These are phyloP conservation scores for Kitagawia praeruptora DNA, from an alignment of 129 eudicot genomes.

Conservation along the genomic window DNA sequence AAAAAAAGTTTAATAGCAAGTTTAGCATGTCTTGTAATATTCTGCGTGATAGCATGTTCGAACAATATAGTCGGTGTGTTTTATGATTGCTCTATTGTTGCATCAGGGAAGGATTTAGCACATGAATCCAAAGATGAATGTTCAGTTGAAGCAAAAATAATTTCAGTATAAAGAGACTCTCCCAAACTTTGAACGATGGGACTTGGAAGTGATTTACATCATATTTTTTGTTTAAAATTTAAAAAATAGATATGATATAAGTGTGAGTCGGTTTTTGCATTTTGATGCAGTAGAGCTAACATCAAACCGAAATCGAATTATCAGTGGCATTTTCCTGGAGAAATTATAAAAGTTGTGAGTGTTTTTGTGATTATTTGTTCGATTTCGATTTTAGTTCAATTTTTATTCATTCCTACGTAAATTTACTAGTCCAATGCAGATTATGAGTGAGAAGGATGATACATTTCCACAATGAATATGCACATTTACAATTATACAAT, in stretches of 20 bases:
- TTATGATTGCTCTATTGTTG: neutral
- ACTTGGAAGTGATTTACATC: too few relatives aligned
- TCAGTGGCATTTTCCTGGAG: too few relatives aligned
- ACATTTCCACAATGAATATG: conserved; percentile 4
- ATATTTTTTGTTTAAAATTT: too few relatives aligned
- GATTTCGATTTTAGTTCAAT: too few relatives aligned
- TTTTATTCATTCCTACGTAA: neutral
- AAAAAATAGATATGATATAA: too few relatives aligned
- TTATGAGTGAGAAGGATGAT: neutral
- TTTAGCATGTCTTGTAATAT: neutral
- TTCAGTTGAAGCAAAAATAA: neutral
- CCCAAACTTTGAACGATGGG: neutral
- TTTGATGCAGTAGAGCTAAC: too few relatives aligned
- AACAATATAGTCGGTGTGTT: neutral
- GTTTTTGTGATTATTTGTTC: too few relatives aligned
- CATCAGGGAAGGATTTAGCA: neutral
- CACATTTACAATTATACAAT: neutral
- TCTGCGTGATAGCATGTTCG: neutral
- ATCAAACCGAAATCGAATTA: too few relatives aligned
- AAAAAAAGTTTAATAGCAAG: neutral
- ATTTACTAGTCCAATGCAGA: neutral
- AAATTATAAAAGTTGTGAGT: too few relatives aligned
- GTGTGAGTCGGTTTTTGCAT: too few relatives aligned
- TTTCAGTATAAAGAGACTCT: too few relatives aligned
- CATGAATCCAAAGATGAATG: too few relatives aligned